Evolutionary conservation across 257 asterid genomes (phyloP), one percentile per base, ranked within the genome.

Genomic region (Solanum phureja): DNA sequence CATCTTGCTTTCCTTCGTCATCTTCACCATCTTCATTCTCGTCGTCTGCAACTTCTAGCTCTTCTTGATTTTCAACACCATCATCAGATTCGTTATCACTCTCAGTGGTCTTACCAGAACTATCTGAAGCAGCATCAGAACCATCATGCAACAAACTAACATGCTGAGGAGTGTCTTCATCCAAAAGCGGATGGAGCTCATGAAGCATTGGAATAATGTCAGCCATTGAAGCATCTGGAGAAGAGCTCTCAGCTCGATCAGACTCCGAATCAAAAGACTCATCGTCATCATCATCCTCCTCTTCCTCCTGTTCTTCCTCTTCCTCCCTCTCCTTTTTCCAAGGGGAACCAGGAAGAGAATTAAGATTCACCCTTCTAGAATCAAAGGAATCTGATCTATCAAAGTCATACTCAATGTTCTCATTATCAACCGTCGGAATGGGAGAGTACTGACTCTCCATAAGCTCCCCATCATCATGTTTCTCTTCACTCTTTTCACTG

Each of bases 171-270:
- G 86, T 86, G 71, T 94, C 97, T 83, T 92, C 95, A 75, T 93
- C 98, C 73, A 96, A 89, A 86, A 96, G 92, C 0, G 99, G 98
- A 85, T 94, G 98, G 83, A 96, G 98, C 91, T 96, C 98, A 87
- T 95, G 96, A n/a, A 96, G 98, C 96, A 96, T 93, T 13, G 98
- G 98, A 82, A 93, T 92, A 37, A 95, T 94, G 90, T 96, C 99
- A 83, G 98, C 94, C 98, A 96, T 90, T 27, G 99, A 95, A 49
- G 99, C 98, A 91, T 95, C 98, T 0, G 98, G 98, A 86, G 99
- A 96, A 14, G 98, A 96, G 87, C 98, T 96, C 92, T 96, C 98
- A 7, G 96, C 98, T 40, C 93, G 84, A 89, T 91, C 95, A 16
- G 98, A 96, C 46, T 89, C 98, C 38, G 95, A 93, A 90, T 96